phyloP scores from a whole-genome alignment of 164 flowering plant genomes.

The Akebia trifoliata region DNA sequence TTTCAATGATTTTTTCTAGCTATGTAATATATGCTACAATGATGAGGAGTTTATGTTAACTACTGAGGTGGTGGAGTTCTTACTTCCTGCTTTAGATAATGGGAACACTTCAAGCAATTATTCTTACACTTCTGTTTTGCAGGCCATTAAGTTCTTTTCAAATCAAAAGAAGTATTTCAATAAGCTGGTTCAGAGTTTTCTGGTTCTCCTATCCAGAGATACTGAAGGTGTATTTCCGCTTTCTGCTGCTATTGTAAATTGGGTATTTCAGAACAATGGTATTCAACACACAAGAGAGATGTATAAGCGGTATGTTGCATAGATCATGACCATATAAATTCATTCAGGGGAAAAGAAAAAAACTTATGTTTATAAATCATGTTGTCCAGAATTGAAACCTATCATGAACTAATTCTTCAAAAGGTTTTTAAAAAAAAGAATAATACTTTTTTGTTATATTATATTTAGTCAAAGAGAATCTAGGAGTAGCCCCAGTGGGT shows the following conservation, averaged over 20 bases:
- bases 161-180: slow-evolving; percentile 52
- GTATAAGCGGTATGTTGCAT: slow-evolving; percentile 55
- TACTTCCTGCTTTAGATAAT: background rate
- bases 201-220: slow-evolving; percentile 38
- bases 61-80: background rate
- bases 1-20: too few relatives aligned
- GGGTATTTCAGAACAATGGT: slow-evolving; percentile 60
- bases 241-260: slow-evolving; percentile 56
- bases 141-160: slow-evolving; percentile 73
- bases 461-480: too few relatives aligned
- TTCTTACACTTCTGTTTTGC: slow-evolving; percentile 16
- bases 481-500: too few relatives aligned
- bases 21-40: too few relatives aligned
- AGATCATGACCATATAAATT: background rate
- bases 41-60: too few relatives aligned
- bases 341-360: background rate
- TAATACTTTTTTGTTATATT: too few relatives aligned
- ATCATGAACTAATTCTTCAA: too few relatives aligned
- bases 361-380: background rate
- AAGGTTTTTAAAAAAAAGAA: too few relatives aligned
- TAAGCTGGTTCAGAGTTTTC: slow-evolving; percentile 59
- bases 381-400: background rate
- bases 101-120: background rate
- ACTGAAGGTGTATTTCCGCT: slow-evolving; percentile 52
- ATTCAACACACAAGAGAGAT: slow-evolving; percentile 57